A percentile compares a stretch with the other conserved stretches of the same genome.
Conservation (phyloP, 176 grass and related monocot genomes). For the Chrysopogon serrulatus region DNA sequence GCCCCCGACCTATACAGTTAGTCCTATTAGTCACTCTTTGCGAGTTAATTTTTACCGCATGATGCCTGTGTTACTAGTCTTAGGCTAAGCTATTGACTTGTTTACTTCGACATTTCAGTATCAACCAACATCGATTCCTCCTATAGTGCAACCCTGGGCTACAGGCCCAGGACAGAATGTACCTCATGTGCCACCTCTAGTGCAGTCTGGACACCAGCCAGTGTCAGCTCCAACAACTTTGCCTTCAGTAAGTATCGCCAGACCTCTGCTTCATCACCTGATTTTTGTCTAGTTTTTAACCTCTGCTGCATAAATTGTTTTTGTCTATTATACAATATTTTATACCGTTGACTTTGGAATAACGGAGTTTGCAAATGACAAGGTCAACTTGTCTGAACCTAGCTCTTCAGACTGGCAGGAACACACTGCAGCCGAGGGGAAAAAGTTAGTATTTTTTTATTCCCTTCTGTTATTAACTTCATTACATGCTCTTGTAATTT, state of each 20-base stretch:
- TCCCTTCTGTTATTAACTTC: conserved; percentile 23
- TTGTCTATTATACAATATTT: not conserved
- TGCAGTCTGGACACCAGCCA: conserved; percentile 51
- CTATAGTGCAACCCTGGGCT: conserved; percentile 63
- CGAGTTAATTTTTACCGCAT: not conserved
- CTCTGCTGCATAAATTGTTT: conserved; percentile 17
- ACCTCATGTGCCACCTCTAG: conserved; percentile 36
- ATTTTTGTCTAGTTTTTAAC: not conserved
- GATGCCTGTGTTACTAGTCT: not conserved
- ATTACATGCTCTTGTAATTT: not conserved
- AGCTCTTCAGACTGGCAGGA: conserved; percentile 90
- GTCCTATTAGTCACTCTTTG: not conserved
- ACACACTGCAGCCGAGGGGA: conserved; percentile 75
- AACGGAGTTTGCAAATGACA: conserved; percentile 54
- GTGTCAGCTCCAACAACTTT: conserved; percentile 30
- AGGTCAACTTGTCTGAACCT: conserved; percentile 49
- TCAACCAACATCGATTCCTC: conserved; percentile 58
- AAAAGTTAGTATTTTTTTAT: conserved; percentile 56
- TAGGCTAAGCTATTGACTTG: conserved; percentile 19
- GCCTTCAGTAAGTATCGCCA: conserved; percentile 34
- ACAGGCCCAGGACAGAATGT: conserved; percentile 38
- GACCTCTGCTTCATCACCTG: not conserved
- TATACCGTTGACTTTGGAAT: conserved; percentile 26
- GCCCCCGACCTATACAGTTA: conserved; percentile 66
- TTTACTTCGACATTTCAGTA: conserved; percentile 32